Evolutionary conservation across 2,329 filamentous ascomycete species (phyloP).

Genomic region (Scopulariopsis brevicaulis): DNA sequence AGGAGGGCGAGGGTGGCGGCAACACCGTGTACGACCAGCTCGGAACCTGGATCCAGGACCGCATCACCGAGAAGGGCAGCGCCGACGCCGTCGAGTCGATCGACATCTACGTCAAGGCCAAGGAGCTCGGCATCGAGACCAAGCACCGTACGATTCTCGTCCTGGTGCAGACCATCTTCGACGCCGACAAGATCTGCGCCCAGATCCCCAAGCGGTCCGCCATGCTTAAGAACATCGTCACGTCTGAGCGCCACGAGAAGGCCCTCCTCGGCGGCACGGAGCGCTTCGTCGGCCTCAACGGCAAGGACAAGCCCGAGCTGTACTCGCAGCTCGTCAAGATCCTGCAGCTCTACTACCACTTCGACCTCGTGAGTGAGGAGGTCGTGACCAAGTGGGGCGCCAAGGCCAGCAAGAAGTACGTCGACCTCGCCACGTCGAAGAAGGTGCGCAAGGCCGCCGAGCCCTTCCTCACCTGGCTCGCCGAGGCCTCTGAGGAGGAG

Average conservation of each 20-base stretch:
- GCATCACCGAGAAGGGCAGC: conserved; percentile 60
- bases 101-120: conserved; percentile 91
- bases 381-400: conserved; percentile 81
- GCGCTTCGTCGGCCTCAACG: conserved; percentile 64
- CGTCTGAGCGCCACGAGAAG: conserved; percentile 89
- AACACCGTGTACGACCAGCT: conserved; percentile 79
- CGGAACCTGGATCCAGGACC: conserved; percentile 78
- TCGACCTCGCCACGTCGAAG: conserved; percentile 78
- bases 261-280: conserved; percentile 91
- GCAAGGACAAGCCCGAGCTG: conserved; percentile 71
- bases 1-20: conserved; percentile 64
- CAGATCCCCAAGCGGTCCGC: conserved; percentile 75
- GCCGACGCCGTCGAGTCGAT: conserved; percentile 76
- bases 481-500: conserved; percentile 64
- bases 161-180: conserved; percentile 86
- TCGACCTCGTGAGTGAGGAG: conserved; percentile 82
- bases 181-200: conserved; percentile 67
- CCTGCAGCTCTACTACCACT: conserved; percentile 79
- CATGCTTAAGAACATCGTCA: conserved; percentile 87
- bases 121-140: conserved; percentile 84
- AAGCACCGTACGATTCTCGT: conserved; percentile 93
- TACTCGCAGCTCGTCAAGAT: conserved; percentile 70
- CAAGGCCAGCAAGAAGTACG: conserved; percentile 98
- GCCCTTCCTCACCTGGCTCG: conserved; percentile 89
- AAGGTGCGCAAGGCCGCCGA: conserved; percentile 93